Evolutionary conservation across 2,329 filamentous ascomycete species (phyloP).

Genomic region (Fusarium duplospermum): DNA sequence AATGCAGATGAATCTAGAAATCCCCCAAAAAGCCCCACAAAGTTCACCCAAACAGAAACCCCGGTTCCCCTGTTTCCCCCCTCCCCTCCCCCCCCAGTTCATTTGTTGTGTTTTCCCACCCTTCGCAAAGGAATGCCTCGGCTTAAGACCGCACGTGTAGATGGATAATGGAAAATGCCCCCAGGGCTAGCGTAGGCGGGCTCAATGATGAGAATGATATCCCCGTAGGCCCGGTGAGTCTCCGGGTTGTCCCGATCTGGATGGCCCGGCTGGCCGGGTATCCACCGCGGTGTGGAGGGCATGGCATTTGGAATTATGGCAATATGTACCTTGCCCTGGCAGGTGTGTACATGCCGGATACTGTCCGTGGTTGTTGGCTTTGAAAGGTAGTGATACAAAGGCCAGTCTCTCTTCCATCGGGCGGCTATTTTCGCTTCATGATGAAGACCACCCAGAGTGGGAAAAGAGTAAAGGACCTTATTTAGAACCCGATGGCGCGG

Average conservation of each 20-base stretch:
- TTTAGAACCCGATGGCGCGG: neutral
- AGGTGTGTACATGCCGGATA: constrained; percentile 24
- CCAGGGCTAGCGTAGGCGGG: neutral
- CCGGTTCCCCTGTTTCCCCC: neutral
- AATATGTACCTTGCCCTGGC: constrained; percentile 19
- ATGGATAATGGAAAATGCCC: constrained; percentile 1
- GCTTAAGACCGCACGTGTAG: constrained; percentile 31
- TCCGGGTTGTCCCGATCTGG: constrained; percentile 39
- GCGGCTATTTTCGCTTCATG: constrained; percentile 11
- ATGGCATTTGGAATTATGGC: constrained; percentile 20
- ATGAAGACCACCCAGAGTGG: neutral
- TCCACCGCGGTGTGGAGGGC: constrained; percentile 30
- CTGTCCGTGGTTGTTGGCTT: constrained; percentile 26
- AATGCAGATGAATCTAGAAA: constrained; percentile 21
- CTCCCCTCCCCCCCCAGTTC: neutral
- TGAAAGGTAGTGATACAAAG: constrained; percentile 25
- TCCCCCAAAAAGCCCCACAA: constrained; percentile 16
- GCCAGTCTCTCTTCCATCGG: neutral
- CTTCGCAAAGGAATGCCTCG: constrained; percentile 33
- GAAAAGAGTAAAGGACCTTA: neutral
- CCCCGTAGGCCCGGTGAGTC: constrained; percentile 31
- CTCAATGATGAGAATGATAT: neutral
- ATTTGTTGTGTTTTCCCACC: neutral
- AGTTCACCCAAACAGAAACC: constrained; percentile 5
- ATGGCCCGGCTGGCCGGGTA: constrained; percentile 41